Conservation (phyloP, 306 rosid genomes). For the Prunus mume region DNA sequence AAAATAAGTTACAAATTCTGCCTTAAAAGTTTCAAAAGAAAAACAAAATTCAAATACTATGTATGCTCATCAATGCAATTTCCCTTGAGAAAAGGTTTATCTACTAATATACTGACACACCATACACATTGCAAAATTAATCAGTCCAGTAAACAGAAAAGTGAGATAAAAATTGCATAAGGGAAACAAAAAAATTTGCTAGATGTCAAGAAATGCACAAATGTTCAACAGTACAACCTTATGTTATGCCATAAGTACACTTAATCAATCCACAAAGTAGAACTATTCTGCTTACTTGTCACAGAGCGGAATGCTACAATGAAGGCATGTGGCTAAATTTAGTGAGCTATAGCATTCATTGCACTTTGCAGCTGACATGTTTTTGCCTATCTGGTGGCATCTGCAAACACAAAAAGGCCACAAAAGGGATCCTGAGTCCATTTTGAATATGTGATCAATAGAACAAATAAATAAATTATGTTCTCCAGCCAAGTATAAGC, state of each 20-base stretch:
- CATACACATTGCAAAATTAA: not conserved
- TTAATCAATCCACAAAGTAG: conserved; percentile 5
- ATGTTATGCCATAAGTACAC: not conserved
- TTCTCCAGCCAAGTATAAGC: not conserved
- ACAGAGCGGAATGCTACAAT: conserved; percentile 62
- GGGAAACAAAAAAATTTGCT: not conserved
- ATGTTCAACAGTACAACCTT: not conserved
- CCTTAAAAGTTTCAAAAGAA: not conserved
- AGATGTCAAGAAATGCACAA: not conserved
- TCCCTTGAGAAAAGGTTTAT: not conserved
- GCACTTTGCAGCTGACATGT: conserved; percentile 50
- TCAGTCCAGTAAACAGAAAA: not conserved
- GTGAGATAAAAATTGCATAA: not conserved
- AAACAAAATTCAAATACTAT: not conserved
- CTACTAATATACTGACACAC: not conserved
- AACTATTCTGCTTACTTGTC: conserved; percentile 58
- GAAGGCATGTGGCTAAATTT: conserved; percentile 79
- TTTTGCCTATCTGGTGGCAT: conserved; percentile 69
- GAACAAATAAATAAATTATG: not conserved
- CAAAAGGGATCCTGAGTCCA: conserved; percentile 16
- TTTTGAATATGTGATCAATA: conserved; percentile 12
- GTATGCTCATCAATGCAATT: not conserved
- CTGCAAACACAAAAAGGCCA: conserved; percentile 40
- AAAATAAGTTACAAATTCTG: not conserved
- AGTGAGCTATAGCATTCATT: conserved; percentile 53